A percentile compares a stretch with the other conserved stretches of the same genome.
Evolutionary conservation across 371 early-diverging fungal genomes (phyloP).

Genomic region (Mucor indicus): DNA sequence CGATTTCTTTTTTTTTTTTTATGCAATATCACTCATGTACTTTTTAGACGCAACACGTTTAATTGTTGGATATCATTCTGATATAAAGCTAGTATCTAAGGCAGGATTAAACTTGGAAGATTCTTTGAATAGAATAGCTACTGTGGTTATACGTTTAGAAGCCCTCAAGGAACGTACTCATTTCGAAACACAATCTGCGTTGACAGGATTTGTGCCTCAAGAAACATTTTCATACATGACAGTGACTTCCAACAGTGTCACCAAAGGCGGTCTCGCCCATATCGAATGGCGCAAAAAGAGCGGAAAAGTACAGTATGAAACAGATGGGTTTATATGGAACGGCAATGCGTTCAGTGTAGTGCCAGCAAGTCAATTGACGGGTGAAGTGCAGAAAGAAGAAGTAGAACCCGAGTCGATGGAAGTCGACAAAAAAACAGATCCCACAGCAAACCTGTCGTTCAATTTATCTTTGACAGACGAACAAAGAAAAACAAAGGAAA

Average conservation of each 20-base stretch:
- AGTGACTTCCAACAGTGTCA: constrained; percentile 26
- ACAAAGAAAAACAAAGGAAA: constrained; percentile 74
- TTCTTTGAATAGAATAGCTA: constrained; percentile 32
- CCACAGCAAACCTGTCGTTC: constrained; percentile 71
- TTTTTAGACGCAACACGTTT: constrained; percentile 29
- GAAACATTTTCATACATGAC: constrained; percentile 42
- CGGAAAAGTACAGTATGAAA: constrained; percentile 41
- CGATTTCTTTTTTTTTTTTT: not conserved
- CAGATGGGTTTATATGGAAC: constrained; percentile 22
- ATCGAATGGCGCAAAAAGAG: constrained; percentile 49
- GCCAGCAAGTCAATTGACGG: constrained; percentile 17
- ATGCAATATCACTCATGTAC: no score
- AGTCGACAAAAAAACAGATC: constrained; percentile 20
- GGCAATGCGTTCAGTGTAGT: constrained; percentile 16
- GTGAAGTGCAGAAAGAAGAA: constrained; percentile 2
- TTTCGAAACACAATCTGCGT: constrained; percentile 28
- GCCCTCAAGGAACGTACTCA: constrained; percentile 23
- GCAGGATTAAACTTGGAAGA: constrained; percentile 15
- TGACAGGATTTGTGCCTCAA: constrained; percentile 42
- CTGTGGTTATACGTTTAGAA: constrained; percentile 29
- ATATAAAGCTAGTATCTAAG: constrained; percentile 17
- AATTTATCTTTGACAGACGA: constrained; percentile 82
- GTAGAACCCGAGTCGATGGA: constrained; percentile 8
- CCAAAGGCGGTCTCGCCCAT: constrained; percentile 29
- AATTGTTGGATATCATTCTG: constrained; percentile 29